Base-by-base conservation (phyloP, 176 grass and related monocot species). In the Paspalum vaginatum region DNA sequence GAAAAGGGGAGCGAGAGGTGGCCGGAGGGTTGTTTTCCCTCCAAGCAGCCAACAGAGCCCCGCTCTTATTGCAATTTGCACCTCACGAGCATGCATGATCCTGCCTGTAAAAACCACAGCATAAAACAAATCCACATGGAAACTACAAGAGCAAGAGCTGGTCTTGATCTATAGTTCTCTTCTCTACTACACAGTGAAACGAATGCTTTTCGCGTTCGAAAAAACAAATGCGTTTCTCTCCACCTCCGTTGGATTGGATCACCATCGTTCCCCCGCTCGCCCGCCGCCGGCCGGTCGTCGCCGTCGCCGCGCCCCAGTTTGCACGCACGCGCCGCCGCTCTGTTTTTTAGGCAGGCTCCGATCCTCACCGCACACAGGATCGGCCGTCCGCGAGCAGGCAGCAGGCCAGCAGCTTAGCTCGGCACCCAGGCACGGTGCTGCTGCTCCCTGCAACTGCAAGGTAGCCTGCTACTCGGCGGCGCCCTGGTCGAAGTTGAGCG, bases 401-500 rank as follows among this genome's bases (percentile, higher is more conserved):
- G 20, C 54, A 9, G 18, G 53, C 8, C 53, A 17, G 53, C 56
- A 9, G 24, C 2, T 12, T 13, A 53, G 53, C 15, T 75, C 84
- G 37, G 61, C 68, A 11, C 17, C 63, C 68, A 38, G 44, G 44
- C 63, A 24, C 9, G 2, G 7, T 18, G 41, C 56, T 9, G 25
- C 48, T 0, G 20, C 9, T 24, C 21, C 21, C n/a, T n/a, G n/a
- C n/a, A n/a, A n/a, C n/a, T 24, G 50, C 32, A 32, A 32, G 32
- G 3, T 3, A 32, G 32, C 32, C 4, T 0, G 41, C 81, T 88
- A 84, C 76, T 75, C 71, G 82, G 46, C 70, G 77, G 51, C 68
- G 64, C 77, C 64, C 52, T 81, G 82, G 82, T 89, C 87, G 87
- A 89, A 89, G 82, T 89, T 89, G 70, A 89, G 87, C 77, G 87